phyloP scores from a whole-genome alignment of 345 rosid species.

The Brassica incana region DNA sequence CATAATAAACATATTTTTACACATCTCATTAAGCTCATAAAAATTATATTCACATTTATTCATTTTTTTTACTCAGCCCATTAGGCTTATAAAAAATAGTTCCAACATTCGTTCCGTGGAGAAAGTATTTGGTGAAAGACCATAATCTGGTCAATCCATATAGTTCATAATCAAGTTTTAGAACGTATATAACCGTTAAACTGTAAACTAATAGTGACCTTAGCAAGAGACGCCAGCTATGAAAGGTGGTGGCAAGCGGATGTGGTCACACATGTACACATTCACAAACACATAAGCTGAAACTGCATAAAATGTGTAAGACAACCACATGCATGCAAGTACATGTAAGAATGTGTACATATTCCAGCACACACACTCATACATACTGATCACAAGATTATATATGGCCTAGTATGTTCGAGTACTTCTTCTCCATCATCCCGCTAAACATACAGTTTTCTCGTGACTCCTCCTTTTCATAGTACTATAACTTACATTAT shows the following conservation, averaged over 20 bases:
- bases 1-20: too few species aligned
- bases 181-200: constrained; percentile 10
- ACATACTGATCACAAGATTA: constrained; percentile 26
- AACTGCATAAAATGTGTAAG: constrained; percentile 34
- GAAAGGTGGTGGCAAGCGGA: constrained; percentile 25
- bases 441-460: constrained; percentile 19
- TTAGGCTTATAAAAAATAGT: too few species aligned
- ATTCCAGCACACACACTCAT: constrained; percentile 27
- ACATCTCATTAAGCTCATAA: too few species aligned
- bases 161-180: not conserved
- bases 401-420: constrained; percentile 10
- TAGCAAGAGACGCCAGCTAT: constrained; percentile 23
- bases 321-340: constrained; percentile 38
- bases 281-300: constrained; percentile 15
- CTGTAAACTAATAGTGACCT: constrained; percentile 27
- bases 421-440: constrained; percentile 19
- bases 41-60: too few species aligned
- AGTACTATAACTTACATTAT: constrained; percentile 2
- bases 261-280: constrained; percentile 33
- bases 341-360: constrained; percentile 37
- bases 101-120: not conserved
- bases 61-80: too few species aligned
- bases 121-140: not conserved
- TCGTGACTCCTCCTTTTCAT: constrained; percentile 37
- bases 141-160: not conserved